Base-by-base conservation (phyloP, 2,329 filamentous ascomycete species). In the Cucurbitaria berberidis region DNA sequence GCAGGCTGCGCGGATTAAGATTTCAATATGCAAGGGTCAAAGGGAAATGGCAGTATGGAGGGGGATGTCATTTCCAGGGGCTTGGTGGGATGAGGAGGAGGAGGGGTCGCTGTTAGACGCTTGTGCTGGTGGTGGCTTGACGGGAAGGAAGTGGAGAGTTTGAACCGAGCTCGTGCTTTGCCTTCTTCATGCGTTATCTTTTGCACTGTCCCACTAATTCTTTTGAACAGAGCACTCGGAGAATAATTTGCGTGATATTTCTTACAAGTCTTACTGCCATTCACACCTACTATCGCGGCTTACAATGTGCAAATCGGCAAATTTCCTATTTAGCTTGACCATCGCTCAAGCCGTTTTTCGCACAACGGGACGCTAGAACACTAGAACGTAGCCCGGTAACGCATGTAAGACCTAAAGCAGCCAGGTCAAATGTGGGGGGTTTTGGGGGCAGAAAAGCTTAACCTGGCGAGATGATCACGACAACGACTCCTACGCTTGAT, bases 361-460 rank as follows among this genome's bases (percentile, higher is more conserved):
- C 45, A 39, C 19, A n/a, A 19, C n/a, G 11, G 40, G 35, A 32
- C 16, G 21, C 13, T 22, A 39, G 36, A 21, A 39, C 40, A 29
- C 29, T 3, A 44, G 16, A 45, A 43, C 32, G 36, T 39, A 24
- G 44, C 24, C 27, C 36, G 52, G 13, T 43, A 41, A 51, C 22
- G 46, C 40, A 48, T 46, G 47, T 45, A 51, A 45, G 51, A 48
- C 50, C 41, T 26, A 40, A 53, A 57, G 29, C 43, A 46, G 24
- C 40, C 21, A 48, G 21, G 27, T n/a, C 48, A 41, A 40, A 36
- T 51, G 59, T 48, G 51, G 57, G 59, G 57, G 46, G 22, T 5
- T 42, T 60, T 57, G 59, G 61, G 59, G 59, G 55, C 59, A 48
- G 49, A 44, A 55, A 58, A 50, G 59, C 51, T 59, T 55, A 53